Base-by-base conservation (phyloP, 371 early-diverging fungal species). In the Batrachochytrium dendrobatidis region DNA sequence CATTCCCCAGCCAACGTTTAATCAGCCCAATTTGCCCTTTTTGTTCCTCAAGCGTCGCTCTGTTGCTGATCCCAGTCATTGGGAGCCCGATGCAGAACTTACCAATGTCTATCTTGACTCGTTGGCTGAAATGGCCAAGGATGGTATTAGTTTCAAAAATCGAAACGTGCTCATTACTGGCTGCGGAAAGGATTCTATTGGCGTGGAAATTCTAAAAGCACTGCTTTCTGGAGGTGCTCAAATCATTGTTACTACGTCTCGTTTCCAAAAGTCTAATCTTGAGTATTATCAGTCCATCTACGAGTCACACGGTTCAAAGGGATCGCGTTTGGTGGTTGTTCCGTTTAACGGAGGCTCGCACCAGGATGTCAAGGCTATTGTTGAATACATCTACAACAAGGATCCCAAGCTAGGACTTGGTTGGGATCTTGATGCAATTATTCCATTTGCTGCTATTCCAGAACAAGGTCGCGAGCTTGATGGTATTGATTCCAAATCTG, bases 321-420 rank as follows among this genome's bases (percentile, higher is more conserved):
- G 91, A 33, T 84, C 90, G 3, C 80, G 84, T 46, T 78, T 96
- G 46, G 77, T 94, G 24, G 88, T 95, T n/a, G 90, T 95, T 35
- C 97, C 97, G 28, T 96, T 92, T 83, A 96, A 96, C 73, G 92
- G 89, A 62, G 95, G 86, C 51, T 92, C 94, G 20, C 80, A 84
- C 69, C 82, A 83, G 63, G 97, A 96, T 73, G 83, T 88, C 24
- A 77, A 83, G 56, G 75, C 81, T 24, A 72, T 96, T 8, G 79
- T 95, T 52, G 73, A 87, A 65, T 92, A 91, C 74, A 87, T 95
- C 53, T 95, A 93, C 73, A 77, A 81, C 59, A 69, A 74, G 56
- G 89, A 89, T 59, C 79, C 80, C 52, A 84, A 85, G 79, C 68
- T 61, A 48, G 91, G 90, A 56, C 80, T 95, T 29, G 81, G 82